phyloP scores from a whole-genome alignment of 306 rosid species.

The Vigna hirtella region DNA sequence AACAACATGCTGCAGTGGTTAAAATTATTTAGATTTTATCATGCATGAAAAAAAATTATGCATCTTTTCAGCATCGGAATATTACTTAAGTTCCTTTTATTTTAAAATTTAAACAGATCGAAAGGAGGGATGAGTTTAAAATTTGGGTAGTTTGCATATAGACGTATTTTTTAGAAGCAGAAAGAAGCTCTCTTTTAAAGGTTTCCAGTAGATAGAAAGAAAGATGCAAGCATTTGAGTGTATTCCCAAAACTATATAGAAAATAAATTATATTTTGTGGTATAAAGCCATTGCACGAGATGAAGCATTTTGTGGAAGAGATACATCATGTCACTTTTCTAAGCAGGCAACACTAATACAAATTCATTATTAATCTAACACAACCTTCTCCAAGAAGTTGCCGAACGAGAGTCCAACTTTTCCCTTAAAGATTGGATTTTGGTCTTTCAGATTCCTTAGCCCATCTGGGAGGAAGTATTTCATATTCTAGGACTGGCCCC shows the following conservation, averaged over 20 bases:
- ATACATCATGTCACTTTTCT: neutral
- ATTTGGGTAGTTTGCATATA: neutral
- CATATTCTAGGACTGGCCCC: conserved; percentile 59
- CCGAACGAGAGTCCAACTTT: conserved; percentile 3
- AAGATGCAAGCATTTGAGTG: conserved; percentile 5
- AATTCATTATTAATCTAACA: conserved; percentile 26
- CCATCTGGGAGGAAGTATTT: conserved; percentile 78
- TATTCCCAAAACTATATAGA: neutral
- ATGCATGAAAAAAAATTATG: too few relatives aligned
- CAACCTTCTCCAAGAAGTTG: conserved; percentile 3
- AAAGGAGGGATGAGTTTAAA: neutral
- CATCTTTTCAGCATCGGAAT: too few relatives aligned
- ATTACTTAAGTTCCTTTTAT: too few relatives aligned
- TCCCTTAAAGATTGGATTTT: conserved; percentile 66
- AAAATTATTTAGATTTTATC: too few relatives aligned
- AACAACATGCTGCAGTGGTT: too few relatives aligned
- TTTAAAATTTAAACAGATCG: neutral
- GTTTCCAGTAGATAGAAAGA: neutral
- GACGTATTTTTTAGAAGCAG: neutral
- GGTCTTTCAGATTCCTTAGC: conserved; percentile 64
- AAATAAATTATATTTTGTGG: neutral
- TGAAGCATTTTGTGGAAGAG: conserved; percentile 3
- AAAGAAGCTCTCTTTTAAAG: too few relatives aligned
- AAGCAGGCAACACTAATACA: conserved; percentile 1
- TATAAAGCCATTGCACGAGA: neutral